These are phyloP conservation scores for Aristolochia contorta DNA, from an alignment of 164 flowering plant species.

Conservation along the genomic window DNA sequence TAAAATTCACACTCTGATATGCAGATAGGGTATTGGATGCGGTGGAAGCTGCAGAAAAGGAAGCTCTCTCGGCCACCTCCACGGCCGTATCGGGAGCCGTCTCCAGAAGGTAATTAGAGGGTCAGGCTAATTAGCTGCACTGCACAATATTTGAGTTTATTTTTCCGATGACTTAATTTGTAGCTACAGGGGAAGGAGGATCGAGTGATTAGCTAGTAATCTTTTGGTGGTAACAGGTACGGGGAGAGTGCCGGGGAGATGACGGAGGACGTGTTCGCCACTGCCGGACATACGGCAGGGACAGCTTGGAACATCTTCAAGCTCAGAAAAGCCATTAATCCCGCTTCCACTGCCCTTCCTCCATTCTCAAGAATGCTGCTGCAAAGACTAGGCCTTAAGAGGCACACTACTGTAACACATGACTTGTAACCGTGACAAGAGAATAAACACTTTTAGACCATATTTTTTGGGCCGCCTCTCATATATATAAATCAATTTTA, in stretches of 20 bases:
- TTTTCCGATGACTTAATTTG: too few species aligned
- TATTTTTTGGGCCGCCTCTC: too few species aligned
- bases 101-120: constrained; percentile 37
- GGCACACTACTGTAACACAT: too few species aligned
- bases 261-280: constrained; percentile 46
- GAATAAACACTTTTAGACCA: too few species aligned
- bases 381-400: constrained; percentile 9
- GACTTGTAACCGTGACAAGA: too few species aligned
- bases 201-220: too few species aligned
- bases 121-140: too few species aligned
- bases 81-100: constrained; percentile 50
- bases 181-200: too few species aligned
- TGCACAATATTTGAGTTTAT: too few species aligned
- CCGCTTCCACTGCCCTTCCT: constrained; percentile 40
- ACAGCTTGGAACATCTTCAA: constrained; percentile 85
- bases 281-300: constrained; percentile 59
- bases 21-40: constrained; percentile 58
- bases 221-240: not conserved
- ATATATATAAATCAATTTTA: too few species aligned
- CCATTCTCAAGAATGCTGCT: constrained; percentile 39
- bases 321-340: constrained; percentile 66
- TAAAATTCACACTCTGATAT: not conserved
- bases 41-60: constrained; percentile 79
- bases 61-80: constrained; percentile 63
- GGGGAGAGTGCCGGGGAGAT: constrained; percentile 1